Base-by-base conservation (phyloP, 2,329 filamentous ascomycete genomes). In the Metarhizium guizhouense region DNA sequence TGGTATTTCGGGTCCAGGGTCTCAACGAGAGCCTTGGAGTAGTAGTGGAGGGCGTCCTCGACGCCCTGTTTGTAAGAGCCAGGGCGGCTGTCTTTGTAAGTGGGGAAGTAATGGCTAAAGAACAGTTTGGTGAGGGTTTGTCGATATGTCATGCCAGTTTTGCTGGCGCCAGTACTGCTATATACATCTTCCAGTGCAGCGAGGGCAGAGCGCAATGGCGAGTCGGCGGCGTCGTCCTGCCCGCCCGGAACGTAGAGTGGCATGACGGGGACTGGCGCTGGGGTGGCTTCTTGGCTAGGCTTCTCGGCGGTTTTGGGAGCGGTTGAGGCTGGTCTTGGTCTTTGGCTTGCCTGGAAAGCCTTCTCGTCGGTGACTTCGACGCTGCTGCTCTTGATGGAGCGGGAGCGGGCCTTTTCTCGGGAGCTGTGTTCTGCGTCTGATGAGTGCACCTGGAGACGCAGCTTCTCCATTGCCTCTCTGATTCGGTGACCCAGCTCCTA, bases 1-100 rank as follows among this genome's bases (percentile, higher is more conserved):
- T 63, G 59, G 61, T 72, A 77, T 20, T 66, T 68, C 4, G 63
- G 61, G 42, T 70, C 68, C 2, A 78, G 63, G 3, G 58, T 59
- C 2, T 63, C 54, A 1, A 76, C 59, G 6, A 82, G 66, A 6
- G 71, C 70, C 4, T 60, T 60, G 1, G 76, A 70, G 54, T 77
- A 75, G 57, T 76, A 80, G 13, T 72, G 68, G 2, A 77, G 62
- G 3, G 80, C 62, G 42, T 79, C 74, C 42, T 65, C 55, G 3
- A 70, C 65, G 3, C 69, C 70, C 10, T 80, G 69, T 50, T 65
- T 75, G 61, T 76, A 74, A n/a, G 67, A 63, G 20, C 65, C 70
- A 5, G 45, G 14, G 11, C 57, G 50, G n/a, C 60, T 61, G 29
- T 64, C 60, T 50, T 54, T 61, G 36, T 59, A 68, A 8, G 43